These are phyloP conservation scores for Colletotrichum euphorbiae DNA, from an alignment of 2,329 filamentous ascomycete genomes.

Conservation along the genomic window DNA sequence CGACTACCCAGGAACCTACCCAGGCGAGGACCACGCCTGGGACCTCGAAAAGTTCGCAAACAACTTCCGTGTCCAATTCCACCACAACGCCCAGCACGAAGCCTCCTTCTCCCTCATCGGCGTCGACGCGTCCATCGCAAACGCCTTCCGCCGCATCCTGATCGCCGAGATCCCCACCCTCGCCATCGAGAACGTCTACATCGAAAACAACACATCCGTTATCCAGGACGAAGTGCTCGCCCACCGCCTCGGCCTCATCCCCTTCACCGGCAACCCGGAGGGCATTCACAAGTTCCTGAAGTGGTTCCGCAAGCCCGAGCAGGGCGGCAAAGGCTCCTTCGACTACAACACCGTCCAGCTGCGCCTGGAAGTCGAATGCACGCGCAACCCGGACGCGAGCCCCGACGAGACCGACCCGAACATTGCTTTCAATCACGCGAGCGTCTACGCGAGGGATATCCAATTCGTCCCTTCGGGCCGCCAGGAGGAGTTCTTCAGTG, in stretches of 20 bases:
- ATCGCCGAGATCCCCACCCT: conserved; percentile 94
- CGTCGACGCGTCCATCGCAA: conserved; percentile 91
- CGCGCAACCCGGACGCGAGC: conserved; percentile 78
- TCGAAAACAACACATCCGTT: conserved; percentile 96
- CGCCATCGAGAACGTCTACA: conserved; percentile 92
- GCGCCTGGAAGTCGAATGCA: conserved; percentile 82
- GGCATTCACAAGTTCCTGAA: conserved; percentile 83
- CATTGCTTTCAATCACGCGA: conserved; percentile 87
- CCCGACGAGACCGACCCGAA: conserved; percentile 82
- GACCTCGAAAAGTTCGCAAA: conserved; percentile 77
- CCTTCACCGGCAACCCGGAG: conserved; percentile 82
- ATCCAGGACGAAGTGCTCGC: conserved; percentile 98
- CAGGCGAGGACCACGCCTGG: conserved; percentile 88
- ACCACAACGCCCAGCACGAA: conserved; percentile 82
- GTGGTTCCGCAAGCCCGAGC: conserved; percentile 79
- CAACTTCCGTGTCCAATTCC: conserved; percentile 81
- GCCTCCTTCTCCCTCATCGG: conserved; percentile 92
- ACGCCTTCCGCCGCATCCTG: conserved; percentile 96
- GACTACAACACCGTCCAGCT: conserved; percentile 92
- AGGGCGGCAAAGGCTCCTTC: conserved; percentile 71
- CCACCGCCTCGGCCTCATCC: conserved; percentile 89
- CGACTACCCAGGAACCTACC: conserved; percentile 92
- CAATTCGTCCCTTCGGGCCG: conserved; percentile 80
- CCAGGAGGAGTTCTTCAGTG: conserved; percentile 74
- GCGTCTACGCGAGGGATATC: conserved; percentile 83